Conservation (phyloP, 2,329 filamentous ascomycete genomes). For the Zelopaecilomyces penicillatus region DNA sequence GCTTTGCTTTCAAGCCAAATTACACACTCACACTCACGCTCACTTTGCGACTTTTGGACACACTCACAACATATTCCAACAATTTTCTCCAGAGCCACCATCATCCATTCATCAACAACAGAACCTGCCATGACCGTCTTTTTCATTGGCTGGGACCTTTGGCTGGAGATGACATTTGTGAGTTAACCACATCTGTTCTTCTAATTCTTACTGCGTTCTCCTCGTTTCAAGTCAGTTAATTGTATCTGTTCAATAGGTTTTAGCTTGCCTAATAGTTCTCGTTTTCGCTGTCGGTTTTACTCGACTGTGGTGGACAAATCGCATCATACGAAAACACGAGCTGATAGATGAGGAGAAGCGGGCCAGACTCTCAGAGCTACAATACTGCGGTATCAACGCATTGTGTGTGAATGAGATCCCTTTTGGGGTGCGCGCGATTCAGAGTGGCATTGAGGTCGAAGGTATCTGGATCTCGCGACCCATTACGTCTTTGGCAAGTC, state of each 20-base stretch:
- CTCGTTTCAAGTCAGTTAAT: neutral
- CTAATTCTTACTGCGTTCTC: neutral
- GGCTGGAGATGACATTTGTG: conserved; percentile 88
- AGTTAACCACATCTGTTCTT: conserved; percentile 26
- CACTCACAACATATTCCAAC: too few relatives aligned
- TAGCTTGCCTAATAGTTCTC: conserved; percentile 60
- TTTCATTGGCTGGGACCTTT: conserved; percentile 65
- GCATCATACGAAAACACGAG: conserved; percentile 47
- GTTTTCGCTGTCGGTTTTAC: conserved; percentile 60
- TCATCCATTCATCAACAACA: too few relatives aligned
- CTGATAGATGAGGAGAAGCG: conserved; percentile 59
- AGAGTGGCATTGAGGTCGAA: conserved; percentile 74
- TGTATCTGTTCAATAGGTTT: conserved; percentile 43
- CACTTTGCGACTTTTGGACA: too few relatives aligned
- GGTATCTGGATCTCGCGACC: conserved; percentile 68
- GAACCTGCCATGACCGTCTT: conserved; percentile 34
- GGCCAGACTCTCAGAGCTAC: conserved; percentile 44
- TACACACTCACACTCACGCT: too few relatives aligned
- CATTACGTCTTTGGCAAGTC: conserved; percentile 27
- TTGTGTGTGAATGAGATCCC: conserved; percentile 53
- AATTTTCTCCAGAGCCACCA: too few relatives aligned
- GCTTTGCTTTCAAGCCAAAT: too few relatives aligned
- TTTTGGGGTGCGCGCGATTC: conserved; percentile 78
- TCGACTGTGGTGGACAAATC: conserved; percentile 58
- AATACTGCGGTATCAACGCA: conserved; percentile 40